Percentiles rank a stretch among this genome's conserved stretches.
phyloP scores from a whole-genome alignment of 805 yeast species.

The Saturnispora hagleri region DNA sequence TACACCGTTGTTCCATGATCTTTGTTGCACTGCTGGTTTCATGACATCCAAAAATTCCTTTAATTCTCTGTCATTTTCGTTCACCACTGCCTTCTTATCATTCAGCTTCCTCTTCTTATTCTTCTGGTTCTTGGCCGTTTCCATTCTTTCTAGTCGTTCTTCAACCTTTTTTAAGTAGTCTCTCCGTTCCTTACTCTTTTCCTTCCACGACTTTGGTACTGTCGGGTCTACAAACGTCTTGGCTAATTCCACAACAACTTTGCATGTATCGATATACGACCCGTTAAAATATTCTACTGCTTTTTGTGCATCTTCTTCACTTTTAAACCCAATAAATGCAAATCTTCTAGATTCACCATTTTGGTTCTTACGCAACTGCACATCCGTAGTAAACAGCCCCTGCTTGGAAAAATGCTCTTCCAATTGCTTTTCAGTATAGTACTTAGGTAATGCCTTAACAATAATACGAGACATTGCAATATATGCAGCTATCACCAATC shows the following conservation, averaged over 20 bases:
- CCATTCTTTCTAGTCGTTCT: conserved; percentile 38
- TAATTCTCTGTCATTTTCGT: conserved; percentile 53
- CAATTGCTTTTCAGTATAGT: conserved; percentile 65
- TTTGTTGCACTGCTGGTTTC: conserved; percentile 61
- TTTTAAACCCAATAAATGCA: conserved; percentile 83
- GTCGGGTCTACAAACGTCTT: conserved; percentile 77
- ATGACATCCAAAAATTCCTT: conserved; percentile 76
- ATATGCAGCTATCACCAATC: not conserved
- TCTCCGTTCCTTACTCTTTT: conserved; percentile 41
- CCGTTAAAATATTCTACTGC: conserved; percentile 71
- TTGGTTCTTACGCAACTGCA: conserved; percentile 69
- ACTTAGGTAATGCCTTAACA: conserved; percentile 80
- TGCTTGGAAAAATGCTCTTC: conserved; percentile 48
- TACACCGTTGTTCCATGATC: conserved; percentile 69
- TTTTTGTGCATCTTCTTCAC: conserved; percentile 61
- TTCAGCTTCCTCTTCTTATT: conserved; percentile 24
- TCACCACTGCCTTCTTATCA: conserved; percentile 45
- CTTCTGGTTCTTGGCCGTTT: conserved; percentile 37
- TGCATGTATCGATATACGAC: conserved; percentile 76
- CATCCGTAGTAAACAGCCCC: conserved; percentile 63
- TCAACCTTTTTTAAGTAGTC: conserved; percentile 41
- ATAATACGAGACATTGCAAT: conserved; percentile 71
- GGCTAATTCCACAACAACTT: conserved; percentile 71
- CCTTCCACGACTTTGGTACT: conserved; percentile 60
- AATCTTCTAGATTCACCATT: conserved; percentile 86